Evolutionary conservation across 129 eudicot species (phyloP).

Genomic region (Smallanthus sonchifolius): DNA sequence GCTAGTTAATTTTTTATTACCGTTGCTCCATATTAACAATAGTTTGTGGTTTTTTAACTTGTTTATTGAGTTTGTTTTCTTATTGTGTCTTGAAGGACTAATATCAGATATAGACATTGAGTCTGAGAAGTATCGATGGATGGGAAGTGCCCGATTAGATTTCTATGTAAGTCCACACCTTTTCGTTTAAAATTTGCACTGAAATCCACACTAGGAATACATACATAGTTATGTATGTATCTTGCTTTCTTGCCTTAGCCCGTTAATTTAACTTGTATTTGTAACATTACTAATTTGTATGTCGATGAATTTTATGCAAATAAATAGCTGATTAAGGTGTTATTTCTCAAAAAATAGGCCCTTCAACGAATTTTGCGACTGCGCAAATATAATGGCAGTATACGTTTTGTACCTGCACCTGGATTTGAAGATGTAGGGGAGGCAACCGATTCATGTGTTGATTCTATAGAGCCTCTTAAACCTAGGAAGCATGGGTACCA

Average conservation of each 20-base stretch:
- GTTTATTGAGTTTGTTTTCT: not conserved
- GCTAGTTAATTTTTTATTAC: not conserved
- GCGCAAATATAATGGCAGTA: slow-evolving; percentile 71
- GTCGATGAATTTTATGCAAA: not conserved
- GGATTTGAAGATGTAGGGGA: slow-evolving; percentile 76
- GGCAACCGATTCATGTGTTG: slow-evolving; percentile 28
- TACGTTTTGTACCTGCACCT: slow-evolving; percentile 83
- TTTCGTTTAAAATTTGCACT: not conserved
- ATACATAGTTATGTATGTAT: not conserved
- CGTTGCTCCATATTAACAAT: not conserved
- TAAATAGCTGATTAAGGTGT: not conserved
- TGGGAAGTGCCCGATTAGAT: slow-evolving; percentile 87
- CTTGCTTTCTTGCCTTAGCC: not conserved
- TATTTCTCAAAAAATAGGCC: slow-evolving; percentile 37
- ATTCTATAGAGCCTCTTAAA: slow-evolving; percentile 24
- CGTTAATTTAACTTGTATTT: not conserved
- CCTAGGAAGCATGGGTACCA: slow-evolving; percentile 47
- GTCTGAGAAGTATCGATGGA: slow-evolving; percentile 92
- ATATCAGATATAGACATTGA: slow-evolving; percentile 93
- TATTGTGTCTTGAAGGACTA: slow-evolving; percentile 47
- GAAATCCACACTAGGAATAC: not conserved
- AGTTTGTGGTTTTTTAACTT: not conserved
- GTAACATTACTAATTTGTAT: not conserved
- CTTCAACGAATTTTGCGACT: slow-evolving; percentile 62
- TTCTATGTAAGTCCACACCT: slow-evolving; percentile 53